Evolutionary conservation across 306 rosid species (phyloP), one percentile per base, ranked within the genome.

Genomic region (Dicorynia guianensis): DNA sequence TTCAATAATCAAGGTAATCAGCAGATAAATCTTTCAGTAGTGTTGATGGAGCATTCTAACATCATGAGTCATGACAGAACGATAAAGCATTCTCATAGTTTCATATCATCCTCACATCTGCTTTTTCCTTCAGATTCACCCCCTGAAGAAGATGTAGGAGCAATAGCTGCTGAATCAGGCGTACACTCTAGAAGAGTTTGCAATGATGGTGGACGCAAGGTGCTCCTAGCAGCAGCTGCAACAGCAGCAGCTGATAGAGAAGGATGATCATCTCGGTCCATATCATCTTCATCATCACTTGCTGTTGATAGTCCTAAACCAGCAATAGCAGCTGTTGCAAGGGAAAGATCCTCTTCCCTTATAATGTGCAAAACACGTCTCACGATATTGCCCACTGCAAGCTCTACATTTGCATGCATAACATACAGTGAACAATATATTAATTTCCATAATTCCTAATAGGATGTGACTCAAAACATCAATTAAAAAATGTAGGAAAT

Each of bases 51-150:
- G 49, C 36, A 76, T 14, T 63, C 62, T 44, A 58, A 56, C 50
- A 65, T 25, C 56, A 19, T 19, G 11, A 63, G 60, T 25, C 56
- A 19, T 19, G 11, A 63, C 30, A 4, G 35, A 75, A 76, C 19
- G 67, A 40, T 48, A 48, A 9, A 80, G 55, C 49, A 80, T 58
- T 67, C 33, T 74, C 69, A 75, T 68, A 69, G 68, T 49, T 11
- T 78, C 38, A 17, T 19, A 57, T 20, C 69, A 77, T 78, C 71
- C 97, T 81, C 73, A 92, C 97, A 90, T 89, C 81, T 96, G 82
- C 94, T 86, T 89, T 87, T 92, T 81, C 96, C 99, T 82, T 92
- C 98, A 55, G 98, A 96, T 76, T 90, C 99, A 76, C 97, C 99
- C 52, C 94, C 97, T 8, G 98, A 92, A 61, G 99, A 92, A 79